A percentile compares a stretch with the other conserved stretches of the same genome.
These are phyloP conservation scores for Pachyrhizus erosus DNA, from an alignment of 306 rosid species.

Conservation along the genomic window DNA sequence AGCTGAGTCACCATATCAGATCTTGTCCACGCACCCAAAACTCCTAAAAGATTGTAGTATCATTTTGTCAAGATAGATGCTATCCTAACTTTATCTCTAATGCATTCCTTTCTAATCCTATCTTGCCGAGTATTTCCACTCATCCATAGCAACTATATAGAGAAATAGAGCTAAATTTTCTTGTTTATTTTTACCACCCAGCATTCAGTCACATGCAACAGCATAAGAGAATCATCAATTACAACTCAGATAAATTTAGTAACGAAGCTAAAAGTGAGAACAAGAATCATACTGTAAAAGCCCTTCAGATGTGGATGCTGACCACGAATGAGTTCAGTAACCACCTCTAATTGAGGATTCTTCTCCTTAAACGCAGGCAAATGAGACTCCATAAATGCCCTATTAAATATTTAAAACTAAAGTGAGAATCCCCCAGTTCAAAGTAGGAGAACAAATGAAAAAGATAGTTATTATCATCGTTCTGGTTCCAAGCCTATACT, in stretches of 20 bases:
- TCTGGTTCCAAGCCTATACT: background rate
- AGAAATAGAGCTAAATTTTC: background rate
- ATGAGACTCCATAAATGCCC: constrained; percentile 87
- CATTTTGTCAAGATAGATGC: background rate
- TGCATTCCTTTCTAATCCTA: background rate
- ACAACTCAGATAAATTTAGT: background rate
- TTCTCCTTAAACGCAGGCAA: constrained; percentile 74
- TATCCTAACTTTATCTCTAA: background rate
- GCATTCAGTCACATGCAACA: background rate
- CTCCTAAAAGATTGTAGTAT: background rate
- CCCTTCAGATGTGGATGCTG: constrained; percentile 93
- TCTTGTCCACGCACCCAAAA: background rate
- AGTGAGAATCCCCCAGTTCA: constrained; percentile 20
- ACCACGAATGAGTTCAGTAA: constrained; percentile 86
- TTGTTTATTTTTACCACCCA: background rate
- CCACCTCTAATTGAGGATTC: constrained; percentile 90
- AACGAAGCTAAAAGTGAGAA: background rate
- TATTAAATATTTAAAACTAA: constrained; percentile 40
- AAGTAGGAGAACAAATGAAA: constrained; percentile 10
- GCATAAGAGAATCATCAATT: background rate
- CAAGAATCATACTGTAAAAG: constrained; percentile 66
- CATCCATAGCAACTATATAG: background rate
- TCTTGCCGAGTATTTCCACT: background rate
- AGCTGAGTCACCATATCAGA: background rate
- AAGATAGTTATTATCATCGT: background rate